Base-by-base conservation (phyloP, 805 yeast genomes). In the Zygoascus ofunaensis region DNA sequence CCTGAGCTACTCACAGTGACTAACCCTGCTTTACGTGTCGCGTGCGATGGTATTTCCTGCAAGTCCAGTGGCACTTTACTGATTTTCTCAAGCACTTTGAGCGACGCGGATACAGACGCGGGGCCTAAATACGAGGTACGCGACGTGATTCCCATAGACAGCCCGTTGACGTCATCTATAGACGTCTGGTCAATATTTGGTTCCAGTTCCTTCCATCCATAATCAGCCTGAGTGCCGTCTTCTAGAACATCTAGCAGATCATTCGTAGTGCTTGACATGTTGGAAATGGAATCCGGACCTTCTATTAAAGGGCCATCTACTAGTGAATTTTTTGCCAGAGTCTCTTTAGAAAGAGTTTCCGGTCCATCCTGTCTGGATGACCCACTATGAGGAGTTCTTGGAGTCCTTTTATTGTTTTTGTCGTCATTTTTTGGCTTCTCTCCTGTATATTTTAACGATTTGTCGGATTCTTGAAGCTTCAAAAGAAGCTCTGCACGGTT, bases 141-240 rank as follows among this genome's bases (percentile, higher is more conserved):
- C 4, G 15, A 14, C 18, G 21, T 12, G 14, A 12, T 12, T n/a
- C 19, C 14, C 21, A 39, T 39, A 5, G 20, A n/a, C 17, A 39
- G 10, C 15, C 41, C 34, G 20, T 39, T 39, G 3, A 39, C 41
- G 12, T 39, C 41, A 19, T 39, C 41, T 5, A 21, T 21, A 15
- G 41, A 20, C 3, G 23, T 4, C n/a, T 39, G 23, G 15, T 24
- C 21, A n/a, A 10, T n/a, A 39, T 24, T 28, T 4, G 20, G 20
- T 4, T 23, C 8, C 14, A n/a, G 21, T 19, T 39, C 41, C 18
- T 39, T 28, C 41, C 41, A 39, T 4, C 41, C 41, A 12, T 39
- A 39, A 8, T 39, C 41, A n/a, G 20, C 8, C 8, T 14, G 20
- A 12, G 8, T n/a, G 24, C 24, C 34, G 15, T 26, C 41, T 5